A percentile compares a stretch with the other conserved stretches of the same genome.
Evolutionary conservation across 2,329 filamentous ascomycete genomes (phyloP).

Genomic region (Paramyrothecium roridum): DNA sequence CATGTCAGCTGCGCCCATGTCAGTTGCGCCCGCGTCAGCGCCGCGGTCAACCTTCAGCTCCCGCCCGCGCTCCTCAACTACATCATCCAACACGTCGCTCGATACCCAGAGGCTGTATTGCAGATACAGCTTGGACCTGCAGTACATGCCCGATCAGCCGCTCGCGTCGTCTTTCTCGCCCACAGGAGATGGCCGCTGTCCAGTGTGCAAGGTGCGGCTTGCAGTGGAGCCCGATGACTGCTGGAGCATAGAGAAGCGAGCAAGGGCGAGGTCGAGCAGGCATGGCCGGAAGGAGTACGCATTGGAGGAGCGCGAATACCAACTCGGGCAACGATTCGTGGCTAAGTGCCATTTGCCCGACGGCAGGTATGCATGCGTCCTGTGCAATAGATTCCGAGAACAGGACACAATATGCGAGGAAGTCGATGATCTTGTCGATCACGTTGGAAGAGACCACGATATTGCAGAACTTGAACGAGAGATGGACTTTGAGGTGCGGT

Average conservation of each 20-base stretch:
- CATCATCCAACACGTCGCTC: conserved; percentile 1
- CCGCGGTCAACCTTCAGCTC: not conserved
- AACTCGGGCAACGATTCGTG: conserved; percentile 16
- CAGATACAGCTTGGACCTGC: conserved; percentile 17
- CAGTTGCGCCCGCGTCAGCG: too few species aligned
- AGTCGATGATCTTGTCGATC: conserved; percentile 13
- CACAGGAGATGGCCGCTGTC: conserved; percentile 10
- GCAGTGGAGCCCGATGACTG: conserved; percentile 14
- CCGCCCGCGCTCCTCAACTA: not conserved
- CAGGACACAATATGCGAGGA: conserved; percentile 13
- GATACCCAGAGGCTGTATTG: conserved; percentile 14
- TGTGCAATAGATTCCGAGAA: conserved; percentile 15
- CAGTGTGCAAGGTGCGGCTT: conserved; percentile 12
- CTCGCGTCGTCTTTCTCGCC: conserved; percentile 14
- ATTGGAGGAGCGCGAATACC: conserved; percentile 17
- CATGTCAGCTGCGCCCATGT: too few species aligned
- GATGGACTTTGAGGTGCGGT: conserved; percentile 12
- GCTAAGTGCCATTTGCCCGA: conserved; percentile 18
- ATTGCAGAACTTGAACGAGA: conserved; percentile 16
- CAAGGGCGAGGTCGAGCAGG: conserved; percentile 5
- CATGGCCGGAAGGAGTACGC: conserved; percentile 13
- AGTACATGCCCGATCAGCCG: conserved; percentile 8
- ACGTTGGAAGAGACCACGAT: conserved; percentile 13
- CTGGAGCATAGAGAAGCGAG: conserved; percentile 16
- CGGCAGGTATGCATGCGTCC: conserved; percentile 16